Evolutionary conservation across 441 rosid genomes (phyloP).

Genomic region (Syzygium malaccense): DNA sequence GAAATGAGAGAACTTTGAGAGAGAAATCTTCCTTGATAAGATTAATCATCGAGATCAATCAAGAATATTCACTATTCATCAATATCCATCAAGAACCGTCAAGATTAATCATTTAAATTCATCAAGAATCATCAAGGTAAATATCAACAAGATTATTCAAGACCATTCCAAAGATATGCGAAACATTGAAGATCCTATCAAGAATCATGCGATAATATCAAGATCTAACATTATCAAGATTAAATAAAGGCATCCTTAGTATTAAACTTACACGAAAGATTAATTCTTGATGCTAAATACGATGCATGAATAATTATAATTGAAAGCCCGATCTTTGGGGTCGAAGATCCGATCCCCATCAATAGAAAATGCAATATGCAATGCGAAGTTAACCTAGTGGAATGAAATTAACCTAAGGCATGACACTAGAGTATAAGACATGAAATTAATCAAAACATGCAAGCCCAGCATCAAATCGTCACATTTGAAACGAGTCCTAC

Average conservation of each 20-base stretch:
- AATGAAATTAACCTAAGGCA: too few relatives aligned
- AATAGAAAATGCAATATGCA: not conserved
- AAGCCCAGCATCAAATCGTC: too few relatives aligned
- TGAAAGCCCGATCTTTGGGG: not conserved
- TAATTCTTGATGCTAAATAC: not conserved
- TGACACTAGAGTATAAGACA: too few relatives aligned
- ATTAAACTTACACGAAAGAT: not conserved
- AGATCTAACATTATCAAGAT: not conserved
- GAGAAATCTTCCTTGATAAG: not conserved
- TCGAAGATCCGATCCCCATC: not conserved
- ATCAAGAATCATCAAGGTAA: not conserved
- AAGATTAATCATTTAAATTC: not conserved
- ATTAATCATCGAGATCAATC: not conserved
- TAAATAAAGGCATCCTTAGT: not conserved
- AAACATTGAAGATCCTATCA: not conserved
- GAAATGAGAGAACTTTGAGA: not conserved
- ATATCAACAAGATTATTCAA: not conserved
- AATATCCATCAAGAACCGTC: not conserved
- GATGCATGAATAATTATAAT: not conserved
- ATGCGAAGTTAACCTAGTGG: not conserved
- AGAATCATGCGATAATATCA: not conserved
- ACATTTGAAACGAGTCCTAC: too few relatives aligned
- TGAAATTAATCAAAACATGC: too few relatives aligned
- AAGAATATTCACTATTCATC: not conserved
- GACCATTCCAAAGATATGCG: not conserved